phyloP scores from a whole-genome alignment of 2,329 filamentous ascomycete species.

The Alternaria triticina region DNA sequence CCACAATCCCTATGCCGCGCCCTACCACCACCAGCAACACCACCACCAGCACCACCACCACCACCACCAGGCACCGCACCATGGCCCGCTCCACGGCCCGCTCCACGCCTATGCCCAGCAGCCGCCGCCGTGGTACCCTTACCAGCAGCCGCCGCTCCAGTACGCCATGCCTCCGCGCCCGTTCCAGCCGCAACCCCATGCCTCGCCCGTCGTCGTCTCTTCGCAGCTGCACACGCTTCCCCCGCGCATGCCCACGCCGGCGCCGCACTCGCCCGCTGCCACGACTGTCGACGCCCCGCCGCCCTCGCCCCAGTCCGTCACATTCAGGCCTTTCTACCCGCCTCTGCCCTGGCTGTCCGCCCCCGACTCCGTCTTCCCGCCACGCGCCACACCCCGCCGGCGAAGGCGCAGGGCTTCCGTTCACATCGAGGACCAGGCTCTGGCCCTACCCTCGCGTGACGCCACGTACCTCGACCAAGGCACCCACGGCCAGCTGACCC shows the following conservation, averaged over 20 bases:
- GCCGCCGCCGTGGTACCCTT: constrained; percentile 50
- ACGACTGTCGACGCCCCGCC: constrained; percentile 37
- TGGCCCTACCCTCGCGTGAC: constrained; percentile 60
- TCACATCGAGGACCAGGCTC: constrained; percentile 44
- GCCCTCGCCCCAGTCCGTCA: constrained; percentile 30
- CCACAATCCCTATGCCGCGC: constrained; percentile 38
- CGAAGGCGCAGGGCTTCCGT: constrained; percentile 53
- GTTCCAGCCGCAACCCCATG: constrained; percentile 47
- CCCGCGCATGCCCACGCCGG: constrained; percentile 40
- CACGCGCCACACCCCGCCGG: constrained; percentile 54
- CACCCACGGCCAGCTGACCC: constrained; percentile 44
- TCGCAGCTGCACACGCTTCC: constrained; percentile 50
- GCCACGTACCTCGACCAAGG: constrained; percentile 18
- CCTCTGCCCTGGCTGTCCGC: constrained; percentile 67
- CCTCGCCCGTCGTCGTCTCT: constrained; percentile 55
- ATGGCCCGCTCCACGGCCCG: constrained; percentile 48
- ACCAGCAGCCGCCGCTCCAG: constrained; percentile 40
- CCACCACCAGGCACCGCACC: constrained; percentile 46
- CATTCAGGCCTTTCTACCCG: constrained; percentile 57
- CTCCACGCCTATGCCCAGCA: constrained; percentile 50
- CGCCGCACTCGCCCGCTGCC: constrained; percentile 43
- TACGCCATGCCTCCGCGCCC: constrained; percentile 49
- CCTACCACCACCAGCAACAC: constrained; percentile 37
- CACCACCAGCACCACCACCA: constrained; percentile 41
- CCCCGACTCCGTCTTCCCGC: constrained; percentile 61